These are phyloP conservation scores for Ogataea wickerhamii DNA, from an alignment of 805 yeast genomes.

Conservation along the genomic window DNA sequence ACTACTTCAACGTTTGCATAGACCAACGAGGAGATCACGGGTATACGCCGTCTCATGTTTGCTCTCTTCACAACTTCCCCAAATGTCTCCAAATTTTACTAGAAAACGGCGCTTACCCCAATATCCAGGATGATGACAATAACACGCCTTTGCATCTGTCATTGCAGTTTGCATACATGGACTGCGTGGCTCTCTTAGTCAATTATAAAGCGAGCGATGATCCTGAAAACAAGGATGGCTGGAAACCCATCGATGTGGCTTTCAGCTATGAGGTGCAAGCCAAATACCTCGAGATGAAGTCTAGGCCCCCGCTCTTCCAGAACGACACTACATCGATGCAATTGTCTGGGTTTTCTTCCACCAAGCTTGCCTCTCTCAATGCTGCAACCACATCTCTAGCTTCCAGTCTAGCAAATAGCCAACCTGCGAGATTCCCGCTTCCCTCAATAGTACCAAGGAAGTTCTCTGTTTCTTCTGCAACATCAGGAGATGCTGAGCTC, in stretches of 20 bases:
- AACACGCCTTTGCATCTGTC: slow-evolving; percentile 86
- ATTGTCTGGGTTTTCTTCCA: slow-evolving; percentile 6
- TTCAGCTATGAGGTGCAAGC: slow-evolving; percentile 49
- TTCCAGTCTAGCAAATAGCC: background rate
- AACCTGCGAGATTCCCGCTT: slow-evolving; percentile 6
- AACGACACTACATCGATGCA: slow-evolving; percentile 18
- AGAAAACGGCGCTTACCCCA: slow-evolving; percentile 74
- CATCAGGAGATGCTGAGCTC: slow-evolving; percentile 10
- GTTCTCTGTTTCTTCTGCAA: slow-evolving; percentile 15
- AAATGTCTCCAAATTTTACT: slow-evolving; percentile 63
- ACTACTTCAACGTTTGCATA: slow-evolving; percentile 49
- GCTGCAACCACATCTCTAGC: background rate
- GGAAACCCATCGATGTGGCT: slow-evolving; percentile 62
- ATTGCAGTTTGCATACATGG: slow-evolving; percentile 60
- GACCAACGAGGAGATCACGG: slow-evolving; percentile 47
- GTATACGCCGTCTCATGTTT: slow-evolving; percentile 65
- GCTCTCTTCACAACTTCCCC: slow-evolving; percentile 55
- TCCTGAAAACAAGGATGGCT: slow-evolving; percentile 52
- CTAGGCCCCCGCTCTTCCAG: slow-evolving; percentile 24
- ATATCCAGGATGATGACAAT: slow-evolving; percentile 66
- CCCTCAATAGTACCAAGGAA: slow-evolving; percentile 19
- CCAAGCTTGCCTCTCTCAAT: background rate
- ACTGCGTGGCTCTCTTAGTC: slow-evolving; percentile 52
- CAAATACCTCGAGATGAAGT: slow-evolving; percentile 33
- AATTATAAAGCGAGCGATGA: slow-evolving; percentile 47